These are phyloP conservation scores for Tetracladium maxilliforme DNA, from an alignment of 2,329 filamentous ascomycete genomes.

Conservation along the genomic window DNA sequence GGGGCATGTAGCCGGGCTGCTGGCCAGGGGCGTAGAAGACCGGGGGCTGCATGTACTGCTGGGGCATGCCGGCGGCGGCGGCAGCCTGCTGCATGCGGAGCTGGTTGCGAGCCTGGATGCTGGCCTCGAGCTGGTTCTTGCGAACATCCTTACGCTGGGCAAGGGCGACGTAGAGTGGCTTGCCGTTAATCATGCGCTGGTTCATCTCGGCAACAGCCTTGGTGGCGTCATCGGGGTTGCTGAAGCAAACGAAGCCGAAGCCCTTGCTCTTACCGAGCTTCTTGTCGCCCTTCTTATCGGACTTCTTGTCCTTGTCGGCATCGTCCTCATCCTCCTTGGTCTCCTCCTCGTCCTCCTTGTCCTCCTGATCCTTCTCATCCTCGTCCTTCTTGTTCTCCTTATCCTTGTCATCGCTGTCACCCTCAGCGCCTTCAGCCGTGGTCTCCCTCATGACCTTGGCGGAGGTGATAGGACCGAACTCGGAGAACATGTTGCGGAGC, in stretches of 20 bases:
- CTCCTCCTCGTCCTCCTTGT: constrained; percentile 26
- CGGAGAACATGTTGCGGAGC: constrained; percentile 81
- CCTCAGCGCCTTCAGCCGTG: constrained; percentile 32
- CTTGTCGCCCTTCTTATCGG: constrained; percentile 40
- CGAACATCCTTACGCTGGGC: constrained; percentile 99
- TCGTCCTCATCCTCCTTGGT: constrained; percentile 33
- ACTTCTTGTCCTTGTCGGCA: constrained; percentile 30
- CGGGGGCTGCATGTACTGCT: constrained; percentile 74
- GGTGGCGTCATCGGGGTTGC: constrained; percentile 96
- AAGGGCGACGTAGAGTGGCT: constrained; percentile 94
- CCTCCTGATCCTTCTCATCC: constrained; percentile 31
- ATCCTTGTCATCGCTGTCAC: constrained; percentile 27
- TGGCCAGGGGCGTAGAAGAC: constrained; percentile 86
- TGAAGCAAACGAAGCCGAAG: constrained; percentile 99
- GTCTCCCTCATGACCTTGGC: constrained; percentile 98
- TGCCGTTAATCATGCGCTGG: constrained; percentile 94
- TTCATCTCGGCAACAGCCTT: constrained; percentile 99
- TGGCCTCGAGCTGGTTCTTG: constrained; percentile 97
- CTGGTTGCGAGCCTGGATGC: constrained; percentile 97
- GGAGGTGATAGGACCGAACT: constrained; percentile 91
- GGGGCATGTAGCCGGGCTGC: constrained; percentile 54
- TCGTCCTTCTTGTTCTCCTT: constrained; percentile 36
- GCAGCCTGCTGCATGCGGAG: constrained; percentile 96
- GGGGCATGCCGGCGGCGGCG: constrained; percentile 76
- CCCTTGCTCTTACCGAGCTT: constrained; percentile 90